Evolutionary conservation across 108 stramenopile genomes (phyloP), one percentile per base, ranked within the genome.

Genomic region (Epithemia pelagica): DNA sequence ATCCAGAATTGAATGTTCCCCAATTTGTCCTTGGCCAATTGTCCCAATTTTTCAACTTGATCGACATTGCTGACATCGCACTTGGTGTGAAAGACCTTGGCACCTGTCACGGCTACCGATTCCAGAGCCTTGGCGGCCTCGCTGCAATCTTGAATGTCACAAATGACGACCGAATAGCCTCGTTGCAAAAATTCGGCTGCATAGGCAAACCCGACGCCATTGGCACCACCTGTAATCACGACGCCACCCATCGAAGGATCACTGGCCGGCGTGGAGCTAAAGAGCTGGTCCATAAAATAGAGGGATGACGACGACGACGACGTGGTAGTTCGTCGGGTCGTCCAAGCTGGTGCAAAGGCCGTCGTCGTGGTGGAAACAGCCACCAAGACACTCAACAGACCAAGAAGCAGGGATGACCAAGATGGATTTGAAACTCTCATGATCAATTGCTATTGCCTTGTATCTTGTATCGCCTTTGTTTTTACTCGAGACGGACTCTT

Each of bases 101-200:
- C 89, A 32, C 82, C 90, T 59, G 79, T 81, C 56, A 86, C 86
- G 73, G 92, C 84, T 19, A 78, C 61, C 0, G 65, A 58, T 28
- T 78, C 62, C 62, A 95, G 64, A 10, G 89, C 82, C 46, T 82
- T 74, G 29, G 89, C 88, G 67, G 95, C 91, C 22, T 79, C 55
- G 3, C 77, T 32, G 56, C 83, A 88, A 70, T 92, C 91, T 61
- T 82, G 80, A 18, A 95, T 84, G 67, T 95, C 94, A 62, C 91
- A 95, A 54, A 95, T 95, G 24, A 95, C 89, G 20, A 92, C 91
- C 60, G 90, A 79, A 69, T 88, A 90, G 15, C 91, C 91, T 0
- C 88, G 84, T 37, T 87, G 83, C 84, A 95, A 85, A 75, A 95
- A 95, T 80, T 95, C 91, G 19, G 84, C 91, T 32, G 94, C 94